Conservation (phyloP, 2,329 filamentous ascomycete genomes). For the Albifimbria verrucaria region DNA sequence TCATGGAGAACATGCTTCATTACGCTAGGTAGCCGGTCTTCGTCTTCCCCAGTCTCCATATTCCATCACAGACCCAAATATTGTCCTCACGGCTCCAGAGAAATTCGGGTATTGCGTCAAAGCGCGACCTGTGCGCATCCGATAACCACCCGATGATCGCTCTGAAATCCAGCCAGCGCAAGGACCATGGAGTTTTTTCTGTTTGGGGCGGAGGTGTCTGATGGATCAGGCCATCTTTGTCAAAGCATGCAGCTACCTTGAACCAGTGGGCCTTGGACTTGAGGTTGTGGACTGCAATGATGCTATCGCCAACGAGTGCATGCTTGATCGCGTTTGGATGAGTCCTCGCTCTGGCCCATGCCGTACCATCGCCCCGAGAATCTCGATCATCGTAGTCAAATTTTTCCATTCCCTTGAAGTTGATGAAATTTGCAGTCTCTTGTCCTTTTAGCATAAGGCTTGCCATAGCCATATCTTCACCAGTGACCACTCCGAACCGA, state of each 20-base stretch:
- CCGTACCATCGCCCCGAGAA: constrained; percentile 20
- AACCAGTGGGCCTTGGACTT: constrained; percentile 21
- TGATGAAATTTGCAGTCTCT: constrained; percentile 21
- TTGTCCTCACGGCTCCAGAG: constrained; percentile 14
- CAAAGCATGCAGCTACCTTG: constrained; percentile 25
- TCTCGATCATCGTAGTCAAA: constrained; percentile 26
- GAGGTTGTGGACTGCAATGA: constrained; percentile 24
- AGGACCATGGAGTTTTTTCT: constrained; percentile 4
- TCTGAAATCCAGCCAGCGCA: constrained; percentile 20
- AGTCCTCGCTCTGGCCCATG: constrained; percentile 22
- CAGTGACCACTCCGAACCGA: constrained; percentile 19
- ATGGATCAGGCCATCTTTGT: constrained; percentile 20
- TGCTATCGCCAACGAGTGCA: constrained; percentile 16
- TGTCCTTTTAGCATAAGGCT: constrained; percentile 22
- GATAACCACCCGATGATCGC: constrained; percentile 12
- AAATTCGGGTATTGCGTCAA: constrained; percentile 18
- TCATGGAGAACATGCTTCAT: no score
- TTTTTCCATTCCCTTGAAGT: constrained; percentile 23
- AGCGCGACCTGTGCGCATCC: constrained; percentile 13
- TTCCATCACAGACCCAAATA: constrained; percentile 20
- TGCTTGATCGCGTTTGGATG: constrained; percentile 19
- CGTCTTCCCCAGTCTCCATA: constrained; percentile 19
- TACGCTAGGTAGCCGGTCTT: constrained; percentile 10
- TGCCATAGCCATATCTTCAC: constrained; percentile 26
- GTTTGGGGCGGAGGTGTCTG: constrained; percentile 5